A percentile compares a stretch with the other conserved stretches of the same genome.
These are phyloP conservation scores for Mucor irregularis DNA, from an alignment of 371 early-diverging fungal genomes.

Conservation along the genomic window DNA sequence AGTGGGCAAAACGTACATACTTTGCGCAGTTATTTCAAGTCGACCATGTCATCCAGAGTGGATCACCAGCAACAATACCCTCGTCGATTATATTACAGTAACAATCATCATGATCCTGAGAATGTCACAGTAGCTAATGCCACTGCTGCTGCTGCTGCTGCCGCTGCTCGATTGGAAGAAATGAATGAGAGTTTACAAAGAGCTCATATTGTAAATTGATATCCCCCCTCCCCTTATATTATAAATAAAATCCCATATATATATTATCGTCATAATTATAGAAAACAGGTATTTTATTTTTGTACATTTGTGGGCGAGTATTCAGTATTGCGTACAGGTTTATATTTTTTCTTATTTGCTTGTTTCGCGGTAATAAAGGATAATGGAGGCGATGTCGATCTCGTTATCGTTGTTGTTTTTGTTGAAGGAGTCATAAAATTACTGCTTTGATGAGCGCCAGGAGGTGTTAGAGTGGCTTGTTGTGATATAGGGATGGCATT, in stretches of 20 bases:
- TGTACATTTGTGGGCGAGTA: neutral
- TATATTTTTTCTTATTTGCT: conserved; percentile 8
- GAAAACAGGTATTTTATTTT: neutral
- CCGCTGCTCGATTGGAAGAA: neutral
- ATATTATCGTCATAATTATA: no score
- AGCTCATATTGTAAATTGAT: neutral
- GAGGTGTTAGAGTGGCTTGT: neutral
- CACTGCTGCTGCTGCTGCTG: no score
- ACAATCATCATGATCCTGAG: no score
- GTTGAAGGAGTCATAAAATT: neutral
- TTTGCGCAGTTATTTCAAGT: conserved; percentile 44
- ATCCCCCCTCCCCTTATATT: no score
- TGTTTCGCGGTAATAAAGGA: neutral
- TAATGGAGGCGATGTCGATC: neutral
- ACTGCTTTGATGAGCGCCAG: neutral
- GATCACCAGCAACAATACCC: conserved; percentile 61
- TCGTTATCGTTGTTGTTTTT: neutral
- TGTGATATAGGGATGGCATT: neutral
- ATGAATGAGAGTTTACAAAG: neutral
- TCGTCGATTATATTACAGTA: conserved; percentile 52
- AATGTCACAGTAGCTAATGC: no score
- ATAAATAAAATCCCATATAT: no score
- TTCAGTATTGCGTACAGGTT: conserved; percentile 9
- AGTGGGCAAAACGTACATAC: conserved; percentile 62
- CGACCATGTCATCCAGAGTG: conserved; percentile 37